A percentile compares a stretch with the other conserved stretches of the same genome.
phyloP scores from a whole-genome alignment of 1,284 basidiomycete genomes.

The Trichosporon sp. region DNA sequence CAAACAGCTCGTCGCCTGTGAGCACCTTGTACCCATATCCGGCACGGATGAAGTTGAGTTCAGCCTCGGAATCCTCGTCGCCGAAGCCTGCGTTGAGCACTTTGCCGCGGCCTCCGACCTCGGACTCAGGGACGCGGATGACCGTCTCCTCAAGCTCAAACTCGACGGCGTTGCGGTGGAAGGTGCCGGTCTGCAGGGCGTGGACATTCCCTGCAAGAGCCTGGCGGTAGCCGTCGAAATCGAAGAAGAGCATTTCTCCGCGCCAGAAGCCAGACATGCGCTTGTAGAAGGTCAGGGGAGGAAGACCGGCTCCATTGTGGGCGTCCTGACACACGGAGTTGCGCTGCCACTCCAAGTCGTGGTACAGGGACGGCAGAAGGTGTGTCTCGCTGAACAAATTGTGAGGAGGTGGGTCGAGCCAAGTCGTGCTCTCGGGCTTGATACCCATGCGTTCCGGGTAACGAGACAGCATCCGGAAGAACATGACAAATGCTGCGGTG shows the following conservation, averaged over 20 bases:
- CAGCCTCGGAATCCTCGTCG: slow-evolving; percentile 32
- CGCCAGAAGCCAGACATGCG: slow-evolving; percentile 51
- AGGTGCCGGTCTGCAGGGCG: slow-evolving; percentile 45
- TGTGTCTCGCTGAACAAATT: slow-evolving; percentile 29
- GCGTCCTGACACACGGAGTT: slow-evolving; percentile 49
- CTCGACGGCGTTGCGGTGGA: slow-evolving; percentile 41
- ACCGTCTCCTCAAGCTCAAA: slow-evolving; percentile 43
- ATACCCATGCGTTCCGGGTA: slow-evolving; percentile 34
- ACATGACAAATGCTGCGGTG: slow-evolving; percentile 32
- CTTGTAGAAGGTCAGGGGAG: slow-evolving; percentile 45
- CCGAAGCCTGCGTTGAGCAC: slow-evolving; percentile 38
- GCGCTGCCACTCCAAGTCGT: slow-evolving; percentile 49
- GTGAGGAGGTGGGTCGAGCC: slow-evolving; percentile 9
- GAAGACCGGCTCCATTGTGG: slow-evolving; percentile 46
- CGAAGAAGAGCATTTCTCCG: slow-evolving; percentile 53
- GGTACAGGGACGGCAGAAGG: slow-evolving; percentile 35
- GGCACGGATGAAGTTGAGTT: slow-evolving; percentile 24
- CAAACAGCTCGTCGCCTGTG: slow-evolving; percentile 25
- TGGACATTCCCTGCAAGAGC: slow-evolving; percentile 50
- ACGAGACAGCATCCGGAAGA: slow-evolving; percentile 36
- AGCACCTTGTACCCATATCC: slow-evolving; percentile 41
- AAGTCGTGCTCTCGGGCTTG: slow-evolving; percentile 23
- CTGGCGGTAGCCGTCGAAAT: slow-evolving; percentile 52
- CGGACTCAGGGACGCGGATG: slow-evolving; percentile 36
- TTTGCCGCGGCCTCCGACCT: slow-evolving; percentile 42